phyloP scores from a whole-genome alignment of 768 basidiomycete species.

The Boletales sp. region DNA sequence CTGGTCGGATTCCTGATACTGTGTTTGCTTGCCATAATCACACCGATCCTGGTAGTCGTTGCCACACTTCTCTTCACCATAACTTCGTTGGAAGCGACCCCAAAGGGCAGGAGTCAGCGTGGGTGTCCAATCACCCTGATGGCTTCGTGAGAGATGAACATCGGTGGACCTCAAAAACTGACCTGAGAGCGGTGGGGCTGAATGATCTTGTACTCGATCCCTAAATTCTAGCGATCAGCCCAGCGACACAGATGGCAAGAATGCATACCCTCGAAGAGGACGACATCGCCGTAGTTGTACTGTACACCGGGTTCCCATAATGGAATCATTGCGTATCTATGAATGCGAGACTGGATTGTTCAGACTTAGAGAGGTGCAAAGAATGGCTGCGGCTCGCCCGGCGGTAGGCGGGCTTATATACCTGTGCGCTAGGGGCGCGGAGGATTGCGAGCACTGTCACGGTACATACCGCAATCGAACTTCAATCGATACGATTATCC shows the following conservation, averaged over 20 bases:
- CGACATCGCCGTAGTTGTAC: constrained; percentile 53
- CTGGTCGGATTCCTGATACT: constrained; percentile 26
- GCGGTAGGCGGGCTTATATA: too few species aligned
- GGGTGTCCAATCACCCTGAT: constrained; percentile 68
- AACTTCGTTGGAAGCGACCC: constrained; percentile 46
- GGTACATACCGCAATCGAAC: background rate
- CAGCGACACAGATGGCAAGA: background rate
- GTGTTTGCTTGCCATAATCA: constrained; percentile 20
- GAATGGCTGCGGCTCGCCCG: too few species aligned
- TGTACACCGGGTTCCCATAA: constrained; percentile 62
- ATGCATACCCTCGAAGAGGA: constrained; percentile 51
- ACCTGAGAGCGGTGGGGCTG: constrained; percentile 72
- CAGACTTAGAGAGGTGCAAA: background rate
- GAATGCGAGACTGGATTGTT: constrained; percentile 2
- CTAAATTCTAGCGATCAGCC: constrained; percentile 25
- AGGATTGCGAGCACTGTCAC: constrained; percentile 5
- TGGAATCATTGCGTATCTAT: constrained; percentile 34
- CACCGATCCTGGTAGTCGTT: constrained; percentile 14
- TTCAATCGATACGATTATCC: background rate
- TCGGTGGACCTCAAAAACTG: constrained; percentile 1
- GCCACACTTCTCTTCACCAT: constrained; percentile 17
- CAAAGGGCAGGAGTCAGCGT: constrained; percentile 60
- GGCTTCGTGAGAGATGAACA: background rate
- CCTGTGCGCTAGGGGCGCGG: background rate
- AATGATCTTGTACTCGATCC: constrained; percentile 61